Percentiles rank a stretch among this genome's conserved stretches.
Conservation (phyloP, 805 yeast species). For the Lachancea meyersii region DNA sequence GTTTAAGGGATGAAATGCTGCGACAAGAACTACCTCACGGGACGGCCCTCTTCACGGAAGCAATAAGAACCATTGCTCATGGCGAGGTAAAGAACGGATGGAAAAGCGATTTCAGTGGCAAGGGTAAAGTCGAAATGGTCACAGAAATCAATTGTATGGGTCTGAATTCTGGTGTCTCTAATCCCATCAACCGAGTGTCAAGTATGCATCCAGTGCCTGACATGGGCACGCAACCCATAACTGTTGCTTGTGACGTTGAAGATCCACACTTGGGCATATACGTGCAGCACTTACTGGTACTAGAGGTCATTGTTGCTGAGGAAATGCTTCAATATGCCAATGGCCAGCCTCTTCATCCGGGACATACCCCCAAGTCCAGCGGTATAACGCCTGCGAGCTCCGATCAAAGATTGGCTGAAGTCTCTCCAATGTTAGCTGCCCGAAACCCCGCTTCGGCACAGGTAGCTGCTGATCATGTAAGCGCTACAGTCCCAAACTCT, state of each 20-base stretch:
- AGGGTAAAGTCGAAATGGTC: constrained; percentile 74
- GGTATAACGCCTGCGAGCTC: constrained; percentile 13
- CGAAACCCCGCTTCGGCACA: constrained; percentile 24
- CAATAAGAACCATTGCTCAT: constrained; percentile 60
- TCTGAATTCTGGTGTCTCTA: constrained; percentile 47
- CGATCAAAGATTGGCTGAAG: constrained; percentile 39
- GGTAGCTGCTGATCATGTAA: too few species aligned
- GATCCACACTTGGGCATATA: constrained; percentile 76
- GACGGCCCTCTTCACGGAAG: constrained; percentile 57
- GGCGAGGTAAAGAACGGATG: constrained; percentile 89
- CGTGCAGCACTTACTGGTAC: constrained; percentile 68
- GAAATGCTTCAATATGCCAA: constrained; percentile 50
- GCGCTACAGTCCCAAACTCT: too few species aligned
- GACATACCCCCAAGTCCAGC: constrained; percentile 3
- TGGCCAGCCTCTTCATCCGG: constrained; percentile 26
- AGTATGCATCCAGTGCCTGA: constrained; percentile 30
- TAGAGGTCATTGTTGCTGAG: constrained; percentile 93
- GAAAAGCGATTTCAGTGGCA: constrained; percentile 82
- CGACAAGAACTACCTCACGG: constrained; percentile 31
- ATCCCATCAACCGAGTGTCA: constrained; percentile 41
- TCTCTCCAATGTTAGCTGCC: constrained; percentile 40
- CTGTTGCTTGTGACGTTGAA: constrained; percentile 70
- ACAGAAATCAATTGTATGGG: constrained; percentile 61
- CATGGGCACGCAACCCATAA: constrained; percentile 33
- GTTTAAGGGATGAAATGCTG: constrained; percentile 28